Evolutionary conservation across 2,329 filamentous ascomycete species (phyloP).

Genomic region (Colletotrichum sp.): DNA sequence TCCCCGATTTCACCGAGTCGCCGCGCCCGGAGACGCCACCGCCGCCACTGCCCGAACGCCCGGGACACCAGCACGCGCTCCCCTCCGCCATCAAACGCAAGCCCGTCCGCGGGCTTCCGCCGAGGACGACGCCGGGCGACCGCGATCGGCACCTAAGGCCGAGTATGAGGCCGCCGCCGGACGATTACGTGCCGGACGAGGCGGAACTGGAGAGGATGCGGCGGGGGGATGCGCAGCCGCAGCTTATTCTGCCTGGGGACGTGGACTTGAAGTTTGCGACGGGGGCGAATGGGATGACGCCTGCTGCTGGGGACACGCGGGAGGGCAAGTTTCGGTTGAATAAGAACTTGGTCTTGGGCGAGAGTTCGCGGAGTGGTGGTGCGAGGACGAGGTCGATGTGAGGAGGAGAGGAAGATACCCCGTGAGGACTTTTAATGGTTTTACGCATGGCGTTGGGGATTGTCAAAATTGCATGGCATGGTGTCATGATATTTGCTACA

Average conservation of each 20-base stretch:
- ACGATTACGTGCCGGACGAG: conserved; percentile 24
- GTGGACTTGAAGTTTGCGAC: conserved; percentile 21
- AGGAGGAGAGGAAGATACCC: background rate
- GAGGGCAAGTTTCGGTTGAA: conserved; percentile 14
- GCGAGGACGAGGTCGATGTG: background rate
- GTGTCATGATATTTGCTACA: background rate
- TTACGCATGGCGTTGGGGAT: background rate
- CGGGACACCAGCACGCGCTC: background rate
- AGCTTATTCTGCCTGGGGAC: conserved; percentile 22
- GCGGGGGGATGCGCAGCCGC: conserved; percentile 28
- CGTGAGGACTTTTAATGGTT: background rate
- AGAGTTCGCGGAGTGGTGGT: background rate
- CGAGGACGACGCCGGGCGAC: background rate
- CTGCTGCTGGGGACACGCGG: background rate
- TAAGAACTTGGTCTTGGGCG: background rate
- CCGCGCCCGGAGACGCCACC: background rate
- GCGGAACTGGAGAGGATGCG: conserved; percentile 24
- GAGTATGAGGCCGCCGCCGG: conserved; percentile 19
- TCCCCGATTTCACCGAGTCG: background rate
- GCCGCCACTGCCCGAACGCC: background rate
- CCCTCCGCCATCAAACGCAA: background rate
- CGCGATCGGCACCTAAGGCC: background rate
- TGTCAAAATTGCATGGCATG: background rate
- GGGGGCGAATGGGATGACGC: conserved; percentile 15
- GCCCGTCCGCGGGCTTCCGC: background rate